Evolutionary conservation across 371 early-diverging fungal genomes (phyloP).

Genomic region (Syncephalastrum sp.): DNA sequence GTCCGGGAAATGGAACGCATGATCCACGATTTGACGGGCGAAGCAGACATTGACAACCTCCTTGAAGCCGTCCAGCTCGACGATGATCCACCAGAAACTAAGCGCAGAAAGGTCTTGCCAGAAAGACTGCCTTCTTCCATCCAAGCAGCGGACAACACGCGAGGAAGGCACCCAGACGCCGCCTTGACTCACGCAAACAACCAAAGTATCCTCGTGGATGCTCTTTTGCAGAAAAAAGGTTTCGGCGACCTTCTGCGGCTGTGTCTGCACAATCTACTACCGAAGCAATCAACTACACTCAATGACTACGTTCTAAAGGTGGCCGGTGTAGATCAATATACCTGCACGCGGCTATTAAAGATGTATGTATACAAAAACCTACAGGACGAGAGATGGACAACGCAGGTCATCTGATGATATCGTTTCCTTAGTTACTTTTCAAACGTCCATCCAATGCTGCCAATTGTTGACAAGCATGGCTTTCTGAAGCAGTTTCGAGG

Average conservation of each 20-base stretch:
- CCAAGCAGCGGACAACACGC: too few relatives aligned
- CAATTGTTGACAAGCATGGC: slow-evolving; percentile 40
- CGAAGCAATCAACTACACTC: too few relatives aligned
- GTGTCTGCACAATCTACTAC: too few relatives aligned
- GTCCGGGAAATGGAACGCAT: slow-evolving; percentile 29
- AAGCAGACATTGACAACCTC: slow-evolving; percentile 4
- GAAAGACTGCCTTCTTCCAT: too few relatives aligned
- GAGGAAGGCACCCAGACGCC: slow-evolving; percentile 20
- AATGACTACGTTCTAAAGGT: slow-evolving; percentile 37
- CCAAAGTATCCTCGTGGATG: too few relatives aligned
- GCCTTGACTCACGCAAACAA: slow-evolving; percentile 25
- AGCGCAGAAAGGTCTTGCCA: too few relatives aligned
- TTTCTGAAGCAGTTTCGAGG: slow-evolving; percentile 46
- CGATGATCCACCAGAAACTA: background rate
- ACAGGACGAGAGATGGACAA: background rate
- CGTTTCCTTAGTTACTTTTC: slow-evolving; percentile 34
- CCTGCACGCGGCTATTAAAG: slow-evolving; percentile 37
- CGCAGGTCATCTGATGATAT: too few relatives aligned
- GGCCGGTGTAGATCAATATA: slow-evolving; percentile 35
- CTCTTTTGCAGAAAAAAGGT: slow-evolving; percentile 7
- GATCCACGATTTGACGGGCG: slow-evolving; percentile 8
- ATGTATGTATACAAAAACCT: slow-evolving; percentile 27
- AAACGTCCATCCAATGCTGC: slow-evolving; percentile 45
- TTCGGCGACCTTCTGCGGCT: slow-evolving; percentile 4
- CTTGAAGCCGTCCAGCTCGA: slow-evolving; percentile 19